Evolutionary conservation across 176 grass and related monocot species (phyloP), one percentile per base, ranked within the genome.

Genomic region (Musa acuminata): DNA sequence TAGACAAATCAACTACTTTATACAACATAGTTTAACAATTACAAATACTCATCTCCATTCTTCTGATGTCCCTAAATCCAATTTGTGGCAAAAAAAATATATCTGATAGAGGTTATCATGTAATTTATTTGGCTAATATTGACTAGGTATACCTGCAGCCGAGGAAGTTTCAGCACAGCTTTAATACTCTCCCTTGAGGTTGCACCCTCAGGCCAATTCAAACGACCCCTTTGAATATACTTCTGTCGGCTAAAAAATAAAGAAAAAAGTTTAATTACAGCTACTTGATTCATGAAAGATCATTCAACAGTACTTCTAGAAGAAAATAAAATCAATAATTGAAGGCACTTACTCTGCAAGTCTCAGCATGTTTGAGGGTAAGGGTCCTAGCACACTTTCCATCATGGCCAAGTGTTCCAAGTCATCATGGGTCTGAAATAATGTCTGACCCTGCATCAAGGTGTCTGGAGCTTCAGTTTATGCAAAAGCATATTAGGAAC

Each of bases 141-240:
- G 26, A 26, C 26, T 1, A 26, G 26, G 26, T 19, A 69, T 89
- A 94, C 88, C 84, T 93, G 90, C 35, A 99, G 88, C 5, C 70
- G 77, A 4, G 88, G 69, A 16, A 91, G 75, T 77, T 91, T 99
- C 67, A 84, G 80, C 64, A 99, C 90, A 24, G 88, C 86, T 84
- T 87, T 87, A 76, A 99, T 89, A 60, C 95, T 99, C 24, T 99
- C 88, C 52, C 88, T 73, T 11, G 95, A 99, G 9, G 83, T 52
- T 43, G 85, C 86, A 48, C 90, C 90, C 71, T 99, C 95, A 69
- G 95, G 90, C 90, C 90, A 99, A 69, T 99, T 94, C 62, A 24
- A 24, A 24, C 24, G 24, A 24, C 24, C 24, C 24, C 24, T 24
- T 24, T 0, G 24, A 60, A 91, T 66, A 75, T 94, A 99, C 79